Percentiles rank a stretch among this genome's conserved stretches.
These are phyloP conservation scores for Noccaea caerulescens DNA, from an alignment of 345 rosid species.

Conservation along the genomic window DNA sequence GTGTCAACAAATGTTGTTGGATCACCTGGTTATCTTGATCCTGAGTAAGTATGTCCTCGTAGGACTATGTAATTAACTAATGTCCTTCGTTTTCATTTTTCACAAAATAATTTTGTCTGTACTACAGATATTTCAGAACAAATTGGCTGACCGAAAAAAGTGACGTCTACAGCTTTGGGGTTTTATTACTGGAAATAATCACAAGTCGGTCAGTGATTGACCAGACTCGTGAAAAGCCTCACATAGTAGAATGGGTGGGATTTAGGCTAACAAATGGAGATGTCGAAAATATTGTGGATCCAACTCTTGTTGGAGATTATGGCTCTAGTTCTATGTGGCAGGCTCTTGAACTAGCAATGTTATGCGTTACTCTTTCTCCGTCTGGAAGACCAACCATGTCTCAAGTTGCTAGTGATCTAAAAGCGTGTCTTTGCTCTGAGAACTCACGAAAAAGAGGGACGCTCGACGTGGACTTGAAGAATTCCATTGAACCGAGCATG, in stretches of 20 bases:
- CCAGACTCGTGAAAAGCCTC: conserved; percentile 17
- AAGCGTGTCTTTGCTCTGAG: conserved; percentile 26
- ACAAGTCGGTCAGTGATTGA: conserved; percentile 43
- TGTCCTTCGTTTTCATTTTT: neutral
- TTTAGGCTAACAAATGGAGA: conserved; percentile 42
- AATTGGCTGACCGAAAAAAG: neutral
- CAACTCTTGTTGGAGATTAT: conserved; percentile 38
- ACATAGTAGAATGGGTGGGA: conserved; percentile 42
- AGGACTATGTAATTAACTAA: neutral
- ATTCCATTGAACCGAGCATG: neutral
- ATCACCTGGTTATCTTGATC: conserved; percentile 5
- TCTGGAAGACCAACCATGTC: conserved; percentile 47
- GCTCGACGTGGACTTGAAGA: neutral
- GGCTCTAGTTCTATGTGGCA: conserved; percentile 45
- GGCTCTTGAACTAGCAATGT: conserved; percentile 47
- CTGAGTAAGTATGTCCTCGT: neutral
- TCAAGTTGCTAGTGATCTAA: conserved; percentile 36
- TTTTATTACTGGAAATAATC: conserved; percentile 26
- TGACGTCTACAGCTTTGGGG: conserved; percentile 6
- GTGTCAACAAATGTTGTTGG: conserved; percentile 16
- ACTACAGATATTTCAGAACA: neutral
- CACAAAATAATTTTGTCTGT: neutral
- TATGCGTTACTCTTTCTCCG: conserved; percentile 33
- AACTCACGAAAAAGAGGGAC: neutral
- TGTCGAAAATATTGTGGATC: conserved; percentile 47